Conservation (phyloP, 2,329 filamentous ascomycete genomes). For the Fusarium irregulare region DNA sequence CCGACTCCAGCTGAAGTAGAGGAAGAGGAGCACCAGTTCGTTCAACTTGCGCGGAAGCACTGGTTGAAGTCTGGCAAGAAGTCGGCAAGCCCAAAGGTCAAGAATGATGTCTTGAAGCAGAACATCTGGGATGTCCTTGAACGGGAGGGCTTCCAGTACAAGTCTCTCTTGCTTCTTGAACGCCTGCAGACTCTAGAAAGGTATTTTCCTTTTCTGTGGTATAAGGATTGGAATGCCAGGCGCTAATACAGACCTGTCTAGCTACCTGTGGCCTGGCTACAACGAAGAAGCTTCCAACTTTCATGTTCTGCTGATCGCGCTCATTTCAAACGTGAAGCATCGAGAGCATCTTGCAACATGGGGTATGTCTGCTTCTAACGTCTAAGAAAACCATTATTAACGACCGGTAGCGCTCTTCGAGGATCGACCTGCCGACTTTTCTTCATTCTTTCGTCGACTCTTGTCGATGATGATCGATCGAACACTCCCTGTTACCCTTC, state of each 20-base stretch:
- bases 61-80: constrained; percentile 79
- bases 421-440: constrained; percentile 83
- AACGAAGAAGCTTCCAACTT: constrained; percentile 89
- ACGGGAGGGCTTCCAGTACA: constrained; percentile 80
- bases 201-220: constrained; percentile 54
- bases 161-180: constrained; percentile 84
- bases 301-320: constrained; percentile 86
- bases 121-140: constrained; percentile 92
- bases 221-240: constrained; percentile 13
- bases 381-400: constrained; percentile 31
- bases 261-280: constrained; percentile 96
- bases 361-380: constrained; percentile 63
- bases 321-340: constrained; percentile 89
- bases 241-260: constrained; percentile 51
- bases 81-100: constrained; percentile 74
- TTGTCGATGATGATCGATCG: constrained; percentile 85
- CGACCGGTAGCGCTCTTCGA: constrained; percentile 74
- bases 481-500: constrained; percentile 72
- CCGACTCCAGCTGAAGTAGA: constrained; percentile 74
- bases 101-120: constrained; percentile 86
- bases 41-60: constrained; percentile 82
- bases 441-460: constrained; percentile 86
- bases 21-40: constrained; percentile 77
- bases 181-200: constrained; percentile 90
- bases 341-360: constrained; percentile 89